Evolutionary conservation across 441 rosid species (phyloP), one percentile per base, ranked within the genome.

Genomic region (Viola pubescens): DNA sequence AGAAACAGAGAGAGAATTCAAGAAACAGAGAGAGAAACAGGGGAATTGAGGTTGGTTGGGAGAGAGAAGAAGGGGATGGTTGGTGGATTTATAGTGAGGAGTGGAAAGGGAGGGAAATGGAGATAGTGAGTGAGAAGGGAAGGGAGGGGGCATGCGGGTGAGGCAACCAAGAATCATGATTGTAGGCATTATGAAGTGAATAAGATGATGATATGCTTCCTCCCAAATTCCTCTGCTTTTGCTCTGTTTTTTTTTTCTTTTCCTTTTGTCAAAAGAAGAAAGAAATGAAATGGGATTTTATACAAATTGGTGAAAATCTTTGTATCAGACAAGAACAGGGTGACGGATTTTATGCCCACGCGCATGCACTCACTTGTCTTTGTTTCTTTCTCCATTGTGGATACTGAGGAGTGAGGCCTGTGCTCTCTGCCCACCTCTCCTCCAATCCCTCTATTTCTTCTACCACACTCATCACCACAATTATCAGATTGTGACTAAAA

Each of bases 81-180:
- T 63, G 47, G 52, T n/a, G 60, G 65, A 71, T 75, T 65, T 84
- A 78, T 78, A 82, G 79, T 70, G 3, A 57, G 81, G 66, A n/a
- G 73, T 38, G 65, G 44, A 62, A 37, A 38, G 70, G 63, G 63
- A 61, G 74, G 57, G 67, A 54, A 64, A 68, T 59, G 37, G 56
- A 46, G 56, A 34, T 56, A 34, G 73, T 59, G 75, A 56, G 52
- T 49, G 58, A 10, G 59, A 67, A 57, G 65, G 61, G 8, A 56
- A 59, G 77, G 61, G 73, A 55, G 48, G 58, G 69, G 97, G n/a
- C 98, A 89, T 89, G 97, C 94, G 94, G 89, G 86, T 76, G 88
- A 80, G 88, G 88, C 85, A 81, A 87, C 91, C 94, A 84, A 84
- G 82, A 87, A 84, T 83, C 87, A 91, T 91, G 82, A 91, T 91